Evolutionary conservation across 257 asterid species (phyloP), one percentile per base, ranked within the genome.

Genomic region (Handroanthus guayacan): DNA sequence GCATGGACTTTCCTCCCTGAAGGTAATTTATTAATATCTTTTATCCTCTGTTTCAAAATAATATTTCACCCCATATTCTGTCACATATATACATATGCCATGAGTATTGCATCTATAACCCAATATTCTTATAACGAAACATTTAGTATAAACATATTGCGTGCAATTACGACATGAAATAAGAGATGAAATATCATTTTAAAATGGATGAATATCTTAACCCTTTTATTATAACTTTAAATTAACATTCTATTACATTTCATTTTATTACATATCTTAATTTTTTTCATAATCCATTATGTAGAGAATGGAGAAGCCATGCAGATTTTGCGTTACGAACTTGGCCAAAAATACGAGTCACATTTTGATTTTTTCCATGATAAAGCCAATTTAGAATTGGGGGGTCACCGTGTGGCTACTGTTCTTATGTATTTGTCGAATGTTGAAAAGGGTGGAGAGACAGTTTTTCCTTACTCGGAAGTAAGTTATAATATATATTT

Each of bases 1-100:
- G 86, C 92, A 31, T 91, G 97, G 97, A 89, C 94, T 66, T 87
- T 91, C 78, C 91, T 88, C 62, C 94, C 96, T 43, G 44, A 38
- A 84, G 95, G 97, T 91, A 41, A 2, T 25, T 25, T 25, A 25
- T 25, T 25, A 25, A 25, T 25, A 25, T 25, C 31, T 25, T 25
- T 25, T 25, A 25, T 25, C 31, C 31, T 25, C 1, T 25, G 31
- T 25, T 25, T 1, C 31, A 25, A 25, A 25, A 25, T 25, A 25
- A 1, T 25, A 25, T 25, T 25, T 25, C 31, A 25, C 1, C 31
- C 31, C 31, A 0, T 25, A 1, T 25, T 25, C 31, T 25, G 31
- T 25, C 31, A 25, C 31, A 25, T 25, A 25, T 25, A 25, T 25
- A 25, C 31, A 25, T 25, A 25, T 25, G 31, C 31, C 31, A 25